phyloP scores from a whole-genome alignment of 768 basidiomycete species.

The Hericium rajendrae region DNA sequence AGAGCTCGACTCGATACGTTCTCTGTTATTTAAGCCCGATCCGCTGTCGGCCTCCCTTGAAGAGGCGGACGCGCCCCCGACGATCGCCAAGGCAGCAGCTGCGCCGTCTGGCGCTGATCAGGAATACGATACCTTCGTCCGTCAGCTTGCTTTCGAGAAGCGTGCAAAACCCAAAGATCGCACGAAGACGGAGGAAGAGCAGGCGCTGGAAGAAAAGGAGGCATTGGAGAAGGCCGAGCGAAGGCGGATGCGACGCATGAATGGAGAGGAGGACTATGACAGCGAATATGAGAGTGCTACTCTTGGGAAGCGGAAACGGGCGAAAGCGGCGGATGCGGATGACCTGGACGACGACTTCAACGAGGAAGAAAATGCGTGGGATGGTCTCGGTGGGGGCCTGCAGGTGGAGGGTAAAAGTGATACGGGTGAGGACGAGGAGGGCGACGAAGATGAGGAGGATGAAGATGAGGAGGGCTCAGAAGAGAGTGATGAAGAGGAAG shows the following conservation, averaged over 20 bases:
- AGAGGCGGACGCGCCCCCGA: neutral
- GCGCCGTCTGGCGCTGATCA: conserved; percentile 31
- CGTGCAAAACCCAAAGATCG: conserved; percentile 91
- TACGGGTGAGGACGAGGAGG: conserved; percentile 14
- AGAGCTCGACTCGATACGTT: conserved; percentile 73
- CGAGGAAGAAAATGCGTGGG: conserved; percentile 17
- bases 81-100: neutral
- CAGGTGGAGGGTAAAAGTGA: conserved; percentile 16
- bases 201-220: conserved; percentile 82
- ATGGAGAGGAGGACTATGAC: conserved; percentile 60
- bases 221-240: conserved; percentile 79
- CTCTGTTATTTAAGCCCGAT: conserved; percentile 52
- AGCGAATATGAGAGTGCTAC: conserved; percentile 52
- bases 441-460: conserved; percentile 22
- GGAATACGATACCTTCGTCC: conserved; percentile 88
- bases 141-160: conserved; percentile 87
- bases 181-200: conserved; percentile 93
- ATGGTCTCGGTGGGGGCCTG: conserved; percentile 25
- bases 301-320: conserved; percentile 40
- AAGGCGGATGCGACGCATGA: conserved; percentile 71
- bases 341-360: conserved; percentile 87
- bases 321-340: conserved; percentile 75
- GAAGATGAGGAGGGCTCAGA: conserved; percentile 21
- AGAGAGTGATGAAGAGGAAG: conserved; percentile 22
- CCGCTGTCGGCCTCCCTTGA: conserved; percentile 28